phyloP scores from a whole-genome alignment of 2,329 filamentous ascomycete species.

The Myrmaecium sp. region DNA sequence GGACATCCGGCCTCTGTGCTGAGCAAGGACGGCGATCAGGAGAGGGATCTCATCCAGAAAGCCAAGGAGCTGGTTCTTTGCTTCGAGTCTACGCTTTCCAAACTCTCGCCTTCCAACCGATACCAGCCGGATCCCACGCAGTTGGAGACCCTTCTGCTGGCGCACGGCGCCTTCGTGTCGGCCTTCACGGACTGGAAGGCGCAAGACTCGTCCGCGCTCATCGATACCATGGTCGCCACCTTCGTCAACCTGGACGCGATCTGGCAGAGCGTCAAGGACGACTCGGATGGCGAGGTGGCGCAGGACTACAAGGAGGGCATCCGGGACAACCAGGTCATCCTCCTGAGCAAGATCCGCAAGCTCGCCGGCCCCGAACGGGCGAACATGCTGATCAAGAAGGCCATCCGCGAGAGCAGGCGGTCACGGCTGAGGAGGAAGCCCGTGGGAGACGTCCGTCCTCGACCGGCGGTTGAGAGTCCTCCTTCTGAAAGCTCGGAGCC shows the following conservation, averaged over 20 bases:
- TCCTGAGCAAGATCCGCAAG: constrained; percentile 65
- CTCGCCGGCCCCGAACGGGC: constrained; percentile 56
- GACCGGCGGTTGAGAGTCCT: constrained; percentile 38
- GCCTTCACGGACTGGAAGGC: constrained; percentile 76
- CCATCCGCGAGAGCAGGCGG: constrained; percentile 54
- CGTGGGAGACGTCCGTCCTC: constrained; percentile 52
- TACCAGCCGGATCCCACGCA: constrained; percentile 49
- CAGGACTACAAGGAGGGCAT: constrained; percentile 68
- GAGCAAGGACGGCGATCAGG: constrained; percentile 51
- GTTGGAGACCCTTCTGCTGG: constrained; percentile 45
- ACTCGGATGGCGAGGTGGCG: constrained; percentile 54
- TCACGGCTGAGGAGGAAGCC: constrained; percentile 47
- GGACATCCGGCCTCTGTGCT: constrained; percentile 66
- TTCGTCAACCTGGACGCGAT: constrained; percentile 75
- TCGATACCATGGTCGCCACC: constrained; percentile 73
- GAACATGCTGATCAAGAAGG: constrained; percentile 55
- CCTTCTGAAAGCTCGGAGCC: constrained; percentile 17
- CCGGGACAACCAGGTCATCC: constrained; percentile 61
- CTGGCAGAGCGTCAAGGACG: constrained; percentile 67
- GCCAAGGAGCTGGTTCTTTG: constrained; percentile 59
- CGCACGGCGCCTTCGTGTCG: constrained; percentile 58
- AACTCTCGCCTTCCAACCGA: constrained; percentile 47
- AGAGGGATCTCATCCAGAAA: constrained; percentile 59
- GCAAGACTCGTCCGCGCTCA: constrained; percentile 57
- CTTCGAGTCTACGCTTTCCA: constrained; percentile 58